A percentile compares a stretch with the other conserved stretches of the same genome.
phyloP scores from a whole-genome alignment of 2,329 filamentous ascomycete genomes.

The Cladosporium cucumerinum region DNA sequence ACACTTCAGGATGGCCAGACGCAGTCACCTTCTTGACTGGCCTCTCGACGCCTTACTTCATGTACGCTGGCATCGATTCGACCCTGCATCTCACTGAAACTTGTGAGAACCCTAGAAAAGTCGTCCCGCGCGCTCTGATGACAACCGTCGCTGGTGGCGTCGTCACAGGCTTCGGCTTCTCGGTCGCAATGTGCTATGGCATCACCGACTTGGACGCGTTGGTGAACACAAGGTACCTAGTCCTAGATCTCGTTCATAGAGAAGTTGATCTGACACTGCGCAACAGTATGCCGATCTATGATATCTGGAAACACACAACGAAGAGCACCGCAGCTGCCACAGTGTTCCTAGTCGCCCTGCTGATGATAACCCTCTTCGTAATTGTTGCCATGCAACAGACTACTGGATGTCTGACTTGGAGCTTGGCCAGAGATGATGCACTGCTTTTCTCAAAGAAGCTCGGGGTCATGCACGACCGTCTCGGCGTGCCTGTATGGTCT shows the following conservation, averaged over 20 bases:
- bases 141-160: slow-evolving; percentile 5
- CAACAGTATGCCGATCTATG: background rate
- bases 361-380: background rate
- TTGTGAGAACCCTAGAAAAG: slow-evolving; percentile 17
- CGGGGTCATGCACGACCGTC: slow-evolving; percentile 46
- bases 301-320: background rate
- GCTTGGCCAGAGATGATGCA: slow-evolving; percentile 55
- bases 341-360: background rate
- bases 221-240: background rate
- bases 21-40: slow-evolving; percentile 26
- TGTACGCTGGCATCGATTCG: slow-evolving; percentile 25
- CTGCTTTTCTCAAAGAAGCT: slow-evolving; percentile 53
- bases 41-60: slow-evolving; percentile 25
- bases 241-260: background rate
- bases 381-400: slow-evolving; percentile 32
- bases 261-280: background rate
- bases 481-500: slow-evolving; percentile 56
- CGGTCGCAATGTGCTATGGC: slow-evolving; percentile 45
- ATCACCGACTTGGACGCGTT: background rate
- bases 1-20: slow-evolving; percentile 46
- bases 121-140: slow-evolving; percentile 5
- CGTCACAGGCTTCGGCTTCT: slow-evolving; percentile 40
- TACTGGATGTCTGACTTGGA: slow-evolving; percentile 42
- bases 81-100: slow-evolving; percentile 26
- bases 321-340: background rate